Evolutionary conservation across 768 basidiomycete species (phyloP).

Genomic region (Kwoniella heveanensis): DNA sequence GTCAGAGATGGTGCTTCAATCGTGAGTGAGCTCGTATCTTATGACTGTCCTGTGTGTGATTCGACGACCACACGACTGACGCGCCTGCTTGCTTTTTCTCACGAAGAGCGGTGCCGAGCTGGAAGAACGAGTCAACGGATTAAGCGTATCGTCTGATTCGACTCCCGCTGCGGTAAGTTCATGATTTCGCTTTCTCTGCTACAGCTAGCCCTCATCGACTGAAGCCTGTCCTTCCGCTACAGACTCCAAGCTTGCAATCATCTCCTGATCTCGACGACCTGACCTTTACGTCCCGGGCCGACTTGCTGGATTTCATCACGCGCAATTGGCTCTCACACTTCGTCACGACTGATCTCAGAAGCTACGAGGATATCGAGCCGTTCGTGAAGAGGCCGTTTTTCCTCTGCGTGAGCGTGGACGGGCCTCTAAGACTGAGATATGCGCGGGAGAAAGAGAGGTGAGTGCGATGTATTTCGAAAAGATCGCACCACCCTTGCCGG

Average conservation of each 20-base stretch:
- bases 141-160: slow-evolving; percentile 17
- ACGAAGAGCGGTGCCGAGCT: slow-evolving; percentile 17
- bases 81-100: background rate
- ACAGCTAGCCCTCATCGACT: too few species aligned
- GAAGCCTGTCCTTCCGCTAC: too few species aligned
- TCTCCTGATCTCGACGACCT: slow-evolving; percentile 1
- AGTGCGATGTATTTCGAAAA: slow-evolving; percentile 3
- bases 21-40: slow-evolving; percentile 16
- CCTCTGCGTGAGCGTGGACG: slow-evolving; percentile 78
- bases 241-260: slow-evolving; percentile 7
- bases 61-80: too few species aligned
- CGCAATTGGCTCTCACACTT: slow-evolving; percentile 76
- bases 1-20: slow-evolving; percentile 21
- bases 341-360: slow-evolving; percentile 72
- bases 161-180: slow-evolving; percentile 10
- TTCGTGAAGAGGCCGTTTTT: slow-evolving; percentile 90
- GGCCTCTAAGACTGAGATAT: slow-evolving; percentile 73
- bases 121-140: slow-evolving; percentile 17
- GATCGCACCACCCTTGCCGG: too few species aligned
- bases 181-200: background rate
- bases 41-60: too few species aligned
- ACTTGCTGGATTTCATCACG: slow-evolving; percentile 75
- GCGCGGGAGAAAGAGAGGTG: slow-evolving; percentile 63
- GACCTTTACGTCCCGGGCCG: slow-evolving; percentile 60
- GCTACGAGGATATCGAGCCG: slow-evolving; percentile 63